Conservation (phyloP, 306 rosid species). For the Macrotyloma uniflorum region DNA sequence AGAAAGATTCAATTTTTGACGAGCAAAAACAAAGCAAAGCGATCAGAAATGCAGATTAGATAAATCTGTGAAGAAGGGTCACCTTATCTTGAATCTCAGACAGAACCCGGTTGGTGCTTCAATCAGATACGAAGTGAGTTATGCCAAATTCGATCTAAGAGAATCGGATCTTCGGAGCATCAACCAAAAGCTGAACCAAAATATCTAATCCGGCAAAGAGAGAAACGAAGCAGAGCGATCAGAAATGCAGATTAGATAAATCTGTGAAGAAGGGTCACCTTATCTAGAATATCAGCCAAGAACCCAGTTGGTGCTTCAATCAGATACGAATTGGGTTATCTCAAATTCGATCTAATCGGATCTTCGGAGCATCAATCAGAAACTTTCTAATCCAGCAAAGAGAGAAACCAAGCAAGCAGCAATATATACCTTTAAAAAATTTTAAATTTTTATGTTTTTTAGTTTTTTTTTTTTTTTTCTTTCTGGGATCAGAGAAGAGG, state of each 20-base stretch:
- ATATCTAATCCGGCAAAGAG: conserved; percentile 33
- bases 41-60: conserved; percentile 56
- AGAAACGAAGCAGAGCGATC: conserved; percentile 35
- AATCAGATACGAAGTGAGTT: conserved; percentile 53
- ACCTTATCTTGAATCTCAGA: conserved; percentile 63
- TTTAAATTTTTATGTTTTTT: neutral
- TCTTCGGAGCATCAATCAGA: conserved; percentile 55
- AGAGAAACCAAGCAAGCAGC: conserved; percentile 10
- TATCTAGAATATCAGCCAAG: conserved; percentile 59
- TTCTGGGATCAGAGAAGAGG: conserved; percentile 56
- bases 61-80: conserved; percentile 39
- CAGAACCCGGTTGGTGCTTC: conserved; percentile 60
- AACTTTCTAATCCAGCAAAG: conserved; percentile 29
- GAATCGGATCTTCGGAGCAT: conserved; percentile 65
- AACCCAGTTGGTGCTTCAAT: conserved; percentile 60
- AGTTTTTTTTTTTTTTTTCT: neutral
- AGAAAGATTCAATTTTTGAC: conserved; percentile 36
- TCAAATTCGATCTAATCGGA: conserved; percentile 70
- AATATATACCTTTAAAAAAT: too few relatives aligned
- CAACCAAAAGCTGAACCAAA: conserved; percentile 50
- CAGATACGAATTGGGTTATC: conserved; percentile 51
- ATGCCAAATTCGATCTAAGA: conserved; percentile 59
- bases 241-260: conserved; percentile 58
- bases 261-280: conserved; percentile 48
- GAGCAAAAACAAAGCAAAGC: conserved; percentile 18